Base-by-base conservation (phyloP, 306 rosid genomes). In the Luffa acutangula region DNA sequence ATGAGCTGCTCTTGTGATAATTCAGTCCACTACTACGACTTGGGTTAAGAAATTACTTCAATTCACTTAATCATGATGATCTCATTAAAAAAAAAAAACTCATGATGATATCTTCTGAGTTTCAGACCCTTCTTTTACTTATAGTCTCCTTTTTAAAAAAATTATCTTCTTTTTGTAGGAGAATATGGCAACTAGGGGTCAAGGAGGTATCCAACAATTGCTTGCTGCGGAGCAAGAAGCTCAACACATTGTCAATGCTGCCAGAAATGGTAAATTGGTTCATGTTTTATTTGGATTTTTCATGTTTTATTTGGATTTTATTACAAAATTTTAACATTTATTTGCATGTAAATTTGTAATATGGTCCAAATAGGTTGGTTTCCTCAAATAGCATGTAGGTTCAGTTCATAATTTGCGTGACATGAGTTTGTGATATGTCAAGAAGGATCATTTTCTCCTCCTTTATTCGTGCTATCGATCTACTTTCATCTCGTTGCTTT, bases 141-240 rank as follows among this genome's bases (percentile, higher is more conserved):
- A 56, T 9, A 3, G 31, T 25, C 31, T 33, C 12, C 10, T 25
- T 7, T 60, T 60, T 9, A 9, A 0, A 2, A 64, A 36, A 14
- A 34, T 34, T 7, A 65, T 53, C 5, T 63, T 62, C 34, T 31
- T 64, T 60, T 78, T 78, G 34, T 70, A 82, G 86, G 46, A 42
- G 86, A 89, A 83, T 75, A 96, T 93, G 99, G 94, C 98, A 75
- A 83, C 96, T 34, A 90, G 97, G 83, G 85, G 91, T 84, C 98
- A 90, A 87, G 98, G 98, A 82, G 94, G 99, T 81, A 96, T 96
- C 84, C 99, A 96, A 45, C 99, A 96, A 80, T 83, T 96, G 93
- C 90, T 96, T 79, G 92, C 96, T 82, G 97, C 97, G 18, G 99
- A 96, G 66, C 98, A 93, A 88, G 99, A 93, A 79, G 99, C 98